Evolutionary conservation across 805 yeast genomes (phyloP), one percentile per base, ranked within the genome.

Genomic region (Kuraishia floccosa): DNA sequence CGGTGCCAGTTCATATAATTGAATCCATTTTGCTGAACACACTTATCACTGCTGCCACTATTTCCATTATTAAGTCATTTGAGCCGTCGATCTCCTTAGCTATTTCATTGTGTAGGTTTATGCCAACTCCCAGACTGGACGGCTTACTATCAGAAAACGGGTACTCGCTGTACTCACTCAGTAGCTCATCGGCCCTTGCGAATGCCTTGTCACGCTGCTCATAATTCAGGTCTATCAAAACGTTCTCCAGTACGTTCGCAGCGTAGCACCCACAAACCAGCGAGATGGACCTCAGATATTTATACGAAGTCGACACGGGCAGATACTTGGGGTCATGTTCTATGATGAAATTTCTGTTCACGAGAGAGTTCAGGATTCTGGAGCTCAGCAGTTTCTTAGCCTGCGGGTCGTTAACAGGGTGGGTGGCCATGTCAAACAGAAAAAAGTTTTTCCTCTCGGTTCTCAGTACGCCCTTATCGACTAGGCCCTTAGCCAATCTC

Each of bases 401-500:
- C 40, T 74, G 61, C 27, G 79, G 68, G 54, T 91, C 98, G 20
- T 87, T 79, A 10, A 91, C 72, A 6, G 98, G 98, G 56, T 93
- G 98, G 6, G 98, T 91, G 19, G 98, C 95, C 96, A 91, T 91
- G 55, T 91, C 98, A 46, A 91, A 91, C 32, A 91, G 62, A 47
- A 91, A 74, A 52, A 91, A 91, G 59, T 85, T 91, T 52, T 87
- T 85, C 54, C 94, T 75, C 56, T 91, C 98, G 6, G 98, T 91
- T 60, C 96, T 77, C 47, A 93, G 68, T 28, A 91, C 78, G 15
- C 98, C 97, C 59, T 91, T 91, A 55, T 91, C 98, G 24, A 93
- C 98, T 32, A 91, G 65, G 1, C 98, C 98, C 57, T 91, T 91
- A 33, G 96, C 94, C 40, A 91, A 65, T 44, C 98, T 70, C 58